phyloP scores from a whole-genome alignment of 108 stramenopile species.

The Cyclotella choctawhatcheeana region DNA sequence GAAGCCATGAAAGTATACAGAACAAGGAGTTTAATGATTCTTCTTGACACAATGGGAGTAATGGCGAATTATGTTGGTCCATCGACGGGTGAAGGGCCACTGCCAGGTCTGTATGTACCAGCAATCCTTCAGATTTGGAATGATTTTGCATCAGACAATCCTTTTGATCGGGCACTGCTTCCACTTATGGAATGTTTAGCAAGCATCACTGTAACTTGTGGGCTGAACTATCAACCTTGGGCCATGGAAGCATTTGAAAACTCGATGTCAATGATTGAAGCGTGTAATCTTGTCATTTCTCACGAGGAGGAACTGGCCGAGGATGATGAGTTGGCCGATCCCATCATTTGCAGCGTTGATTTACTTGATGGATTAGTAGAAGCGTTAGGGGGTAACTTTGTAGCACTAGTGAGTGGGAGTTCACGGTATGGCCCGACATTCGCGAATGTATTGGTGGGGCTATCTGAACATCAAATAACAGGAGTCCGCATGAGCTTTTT shows the following conservation, averaged over 20 bases:
- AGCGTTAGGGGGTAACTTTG: constrained; percentile 84
- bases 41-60: constrained; percentile 87
- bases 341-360: constrained; percentile 90
- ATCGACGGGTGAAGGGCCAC: constrained; percentile 76
- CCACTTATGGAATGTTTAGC: constrained; percentile 92
- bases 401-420: constrained; percentile 73
- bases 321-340: constrained; percentile 86
- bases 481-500: constrained; percentile 92
- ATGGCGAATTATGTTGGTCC: constrained; percentile 86
- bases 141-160: constrained; percentile 59
- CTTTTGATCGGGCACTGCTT: constrained; percentile 79
- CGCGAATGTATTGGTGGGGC: constrained; percentile 59
- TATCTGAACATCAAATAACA: constrained; percentile 60
- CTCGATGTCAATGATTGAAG: constrained; percentile 82
- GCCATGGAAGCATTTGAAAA: constrained; percentile 82
- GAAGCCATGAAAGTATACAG: constrained; percentile 71
- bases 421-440: constrained; percentile 68
- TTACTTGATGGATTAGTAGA: constrained; percentile 90
- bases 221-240: constrained; percentile 87
- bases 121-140: constrained; percentile 73
- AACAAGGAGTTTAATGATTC: constrained; percentile 77
- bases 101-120: constrained; percentile 80
- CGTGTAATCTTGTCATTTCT: constrained; percentile 66
- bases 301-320: constrained; percentile 55
- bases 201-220: constrained; percentile 71